Percentiles rank a stretch among this genome's conserved stretches.
phyloP scores from a whole-genome alignment of 1,284 basidiomycete species.

The Blastosporella zonata region DNA sequence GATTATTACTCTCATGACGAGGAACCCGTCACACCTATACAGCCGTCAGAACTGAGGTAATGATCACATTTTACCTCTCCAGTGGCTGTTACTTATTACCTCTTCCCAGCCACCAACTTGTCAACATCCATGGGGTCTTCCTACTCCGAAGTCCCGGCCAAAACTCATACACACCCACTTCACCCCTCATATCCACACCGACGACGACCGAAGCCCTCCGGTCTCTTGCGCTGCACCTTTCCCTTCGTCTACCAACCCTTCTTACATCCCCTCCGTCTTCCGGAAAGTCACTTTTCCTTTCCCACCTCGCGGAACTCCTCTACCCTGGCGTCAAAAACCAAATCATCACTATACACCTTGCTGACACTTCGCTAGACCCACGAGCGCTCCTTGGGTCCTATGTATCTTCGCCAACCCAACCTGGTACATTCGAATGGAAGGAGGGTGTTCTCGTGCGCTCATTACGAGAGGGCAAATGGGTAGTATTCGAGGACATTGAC shows the following conservation, averaged over 20 bases:
- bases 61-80: conserved; percentile 18
- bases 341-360: conserved; percentile 84
- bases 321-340: conserved; percentile 57
- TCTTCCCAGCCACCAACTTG: conserved; percentile 46
- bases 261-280: conserved; percentile 87
- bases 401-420: conserved; percentile 80
- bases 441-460: conserved; percentile 93
- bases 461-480: conserved; percentile 90
- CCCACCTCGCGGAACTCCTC: conserved; percentile 69
- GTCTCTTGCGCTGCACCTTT: conserved; percentile 63
- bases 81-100: conserved; percentile 20
- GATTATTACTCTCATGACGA: conserved; percentile 47
- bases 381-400: conserved; percentile 94
- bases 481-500: conserved; percentile 94
- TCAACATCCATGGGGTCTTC: conserved; percentile 64
- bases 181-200: conserved; percentile 64
- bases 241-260: conserved; percentile 75
- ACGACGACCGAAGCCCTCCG: conserved; percentile 61
- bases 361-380: conserved; percentile 93
- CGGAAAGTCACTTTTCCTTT: conserved; percentile 85
- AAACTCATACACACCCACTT: conserved; percentile 17
- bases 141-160: conserved; percentile 42
- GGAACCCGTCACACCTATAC: conserved; percentile 34
- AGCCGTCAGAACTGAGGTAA: conserved; percentile 52
- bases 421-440: conserved; percentile 95